These are phyloP conservation scores for Westerdykella aurantiaca DNA, from an alignment of 2,329 filamentous ascomycete genomes.

Conservation along the genomic window DNA sequence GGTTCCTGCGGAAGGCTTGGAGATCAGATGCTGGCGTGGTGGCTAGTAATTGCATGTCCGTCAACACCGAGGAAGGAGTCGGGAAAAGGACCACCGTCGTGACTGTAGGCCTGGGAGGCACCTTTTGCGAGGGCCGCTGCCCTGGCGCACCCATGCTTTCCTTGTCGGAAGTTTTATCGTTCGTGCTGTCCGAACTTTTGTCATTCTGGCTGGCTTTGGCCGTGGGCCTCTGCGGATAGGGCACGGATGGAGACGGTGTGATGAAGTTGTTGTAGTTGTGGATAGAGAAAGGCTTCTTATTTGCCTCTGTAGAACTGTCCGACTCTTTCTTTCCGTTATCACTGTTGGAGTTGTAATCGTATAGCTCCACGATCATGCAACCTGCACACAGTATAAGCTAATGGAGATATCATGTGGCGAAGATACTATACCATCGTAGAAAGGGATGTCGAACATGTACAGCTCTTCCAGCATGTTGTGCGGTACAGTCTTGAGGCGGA, in stretches of 20 bases:
- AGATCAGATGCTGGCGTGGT: conserved; percentile 57
- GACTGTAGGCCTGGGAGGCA: conserved; percentile 48
- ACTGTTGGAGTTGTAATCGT: conserved; percentile 72
- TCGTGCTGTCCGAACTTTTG: conserved; percentile 21
- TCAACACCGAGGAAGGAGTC: conserved; percentile 67
- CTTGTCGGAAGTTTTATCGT: conserved; percentile 43
- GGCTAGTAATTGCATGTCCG: conserved; percentile 71
- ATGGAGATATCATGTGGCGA: not conserved
- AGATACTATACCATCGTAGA: conserved; percentile 67
- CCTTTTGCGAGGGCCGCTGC: conserved; percentile 45
- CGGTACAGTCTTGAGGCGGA: conserved; percentile 70
- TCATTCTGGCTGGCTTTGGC: conserved; percentile 21
- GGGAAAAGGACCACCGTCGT: conserved; percentile 80
- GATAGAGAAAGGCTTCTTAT: conserved; percentile 69
- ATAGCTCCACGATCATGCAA: conserved; percentile 89
- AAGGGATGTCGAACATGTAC: conserved; percentile 62
- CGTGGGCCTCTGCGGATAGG: conserved; percentile 51
- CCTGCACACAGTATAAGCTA: conserved; percentile 33
- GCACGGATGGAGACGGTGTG: conserved; percentile 79
- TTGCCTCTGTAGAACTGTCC: conserved; percentile 42
- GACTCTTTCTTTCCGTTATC: conserved; percentile 50
- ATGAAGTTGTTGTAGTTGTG: conserved; percentile 89
- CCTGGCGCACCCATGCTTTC: conserved; percentile 54
- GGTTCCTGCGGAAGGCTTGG: conserved; percentile 45
- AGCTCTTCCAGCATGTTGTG: conserved; percentile 84